Evolutionary conservation across 208 protist species (phyloP).

Genomic region (Trichomonas tenax): DNA sequence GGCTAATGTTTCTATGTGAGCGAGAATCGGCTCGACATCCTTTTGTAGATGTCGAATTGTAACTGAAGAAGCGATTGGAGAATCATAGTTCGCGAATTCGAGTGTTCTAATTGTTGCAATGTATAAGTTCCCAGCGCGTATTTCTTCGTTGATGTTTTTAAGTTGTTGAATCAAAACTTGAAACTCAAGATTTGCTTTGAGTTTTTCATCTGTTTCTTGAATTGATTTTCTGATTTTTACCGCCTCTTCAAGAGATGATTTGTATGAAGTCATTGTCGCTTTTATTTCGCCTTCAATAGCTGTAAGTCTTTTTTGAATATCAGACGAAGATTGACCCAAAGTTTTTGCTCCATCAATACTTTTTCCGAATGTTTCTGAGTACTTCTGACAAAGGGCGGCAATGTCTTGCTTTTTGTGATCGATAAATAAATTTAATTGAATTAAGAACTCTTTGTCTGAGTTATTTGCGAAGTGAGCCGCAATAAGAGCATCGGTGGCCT

Average conservation of each 20-base stretch:
- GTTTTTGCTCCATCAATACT: neutral
- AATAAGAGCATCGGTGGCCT: neutral
- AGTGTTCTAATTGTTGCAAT: neutral
- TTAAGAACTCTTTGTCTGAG: neutral
- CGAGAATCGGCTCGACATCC: neutral
- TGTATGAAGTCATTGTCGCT: neutral
- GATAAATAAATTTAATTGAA: neutral
- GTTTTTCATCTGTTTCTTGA: neutral
- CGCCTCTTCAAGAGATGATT: neutral
- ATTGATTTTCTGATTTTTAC: neutral
- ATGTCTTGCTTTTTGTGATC: neutral
- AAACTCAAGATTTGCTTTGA: neutral
- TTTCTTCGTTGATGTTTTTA: neutral
- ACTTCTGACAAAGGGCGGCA: neutral
- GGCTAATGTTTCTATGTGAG: neutral
- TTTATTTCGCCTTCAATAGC: neutral
- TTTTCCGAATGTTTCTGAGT: neutral
- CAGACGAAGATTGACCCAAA: neutral
- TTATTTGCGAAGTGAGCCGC: neutral
- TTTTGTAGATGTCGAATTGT: neutral
- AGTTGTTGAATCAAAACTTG: neutral
- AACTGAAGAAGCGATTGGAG: neutral
- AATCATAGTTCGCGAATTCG: constrained; percentile 13
- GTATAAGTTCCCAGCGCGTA: neutral
- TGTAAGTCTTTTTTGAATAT: neutral